These are phyloP conservation scores for Aureobasidium mangrovei DNA, from an alignment of 2,329 filamentous ascomycete species.

Conservation along the genomic window DNA sequence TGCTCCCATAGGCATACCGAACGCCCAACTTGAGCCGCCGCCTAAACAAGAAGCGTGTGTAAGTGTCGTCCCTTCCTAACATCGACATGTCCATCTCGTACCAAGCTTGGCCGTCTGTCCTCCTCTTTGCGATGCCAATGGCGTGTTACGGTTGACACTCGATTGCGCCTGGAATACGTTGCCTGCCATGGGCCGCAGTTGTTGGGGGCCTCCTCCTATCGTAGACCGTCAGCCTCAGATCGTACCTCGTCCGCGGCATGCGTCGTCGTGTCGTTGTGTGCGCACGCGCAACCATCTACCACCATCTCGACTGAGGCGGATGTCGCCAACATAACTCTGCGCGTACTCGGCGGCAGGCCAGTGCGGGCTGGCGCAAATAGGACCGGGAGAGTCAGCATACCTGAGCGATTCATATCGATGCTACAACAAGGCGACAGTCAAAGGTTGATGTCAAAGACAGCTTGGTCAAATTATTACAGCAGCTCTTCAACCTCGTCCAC, in stretches of 20 bases:
- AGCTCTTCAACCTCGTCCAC: no score
- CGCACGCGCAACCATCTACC: not conserved
- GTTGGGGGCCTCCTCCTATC: slow-evolving; percentile 42
- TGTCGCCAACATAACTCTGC: not conserved
- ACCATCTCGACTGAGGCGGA: not conserved
- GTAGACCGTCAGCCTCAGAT: not conserved
- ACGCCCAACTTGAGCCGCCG: slow-evolving; percentile 15
- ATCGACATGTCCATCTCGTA: not conserved
- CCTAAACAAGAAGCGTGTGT: slow-evolving; percentile 1
- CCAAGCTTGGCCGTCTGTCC: slow-evolving; percentile 17
- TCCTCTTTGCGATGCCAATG: slow-evolving; percentile 16
- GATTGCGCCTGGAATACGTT: slow-evolving; percentile 38
- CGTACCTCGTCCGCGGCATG: no score
- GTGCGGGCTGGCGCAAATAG: not conserved
- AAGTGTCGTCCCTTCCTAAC: not conserved
- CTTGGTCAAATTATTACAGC: no score
- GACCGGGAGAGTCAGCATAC: slow-evolving; percentile 30
- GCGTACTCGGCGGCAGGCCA: not conserved
- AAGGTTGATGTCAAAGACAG: no score
- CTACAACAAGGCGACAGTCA: no score
- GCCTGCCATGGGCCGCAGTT: slow-evolving; percentile 44
- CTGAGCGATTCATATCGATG: slow-evolving; percentile 40
- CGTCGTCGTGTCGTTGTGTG: not conserved
- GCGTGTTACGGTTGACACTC: slow-evolving; percentile 12
- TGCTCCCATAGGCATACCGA: slow-evolving; percentile 16